Base-by-base conservation (phyloP, 129 eudicot species). In the Tagetes patula region DNA sequence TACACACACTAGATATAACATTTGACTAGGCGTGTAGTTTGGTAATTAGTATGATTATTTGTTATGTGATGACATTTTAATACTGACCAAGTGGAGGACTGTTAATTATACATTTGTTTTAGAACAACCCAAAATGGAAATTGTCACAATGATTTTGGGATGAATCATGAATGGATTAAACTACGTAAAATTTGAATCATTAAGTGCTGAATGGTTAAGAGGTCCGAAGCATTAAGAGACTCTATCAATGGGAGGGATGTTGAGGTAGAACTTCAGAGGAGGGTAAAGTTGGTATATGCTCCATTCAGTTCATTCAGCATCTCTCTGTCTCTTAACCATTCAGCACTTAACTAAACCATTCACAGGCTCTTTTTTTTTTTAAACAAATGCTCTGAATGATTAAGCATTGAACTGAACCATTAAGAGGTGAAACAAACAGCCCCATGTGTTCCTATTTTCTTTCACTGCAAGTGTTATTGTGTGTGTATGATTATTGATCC, bases 401-500 rank as follows among this genome's bases (percentile, higher is more conserved):
- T 20, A 20, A 20, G 27, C 27, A 20, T 20, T 20, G 27, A 20
- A 20, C 0, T 20, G 27, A 20, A 20, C 27, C 27, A 20, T 20
- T 20, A 20, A 20, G 27, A 20, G 27, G 27, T 20, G 27, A 20
- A 20, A 20, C 27, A 20, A 20, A 20, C 27, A 20, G 27, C 27
- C 27, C 4, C 37, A 9, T 14, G 33, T 65, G 43, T 38, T 50
- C 20, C 7, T 33, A 32, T 61, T 36, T 6, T 37, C 38, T 34
- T 74, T 37, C 41, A 6, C 47, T 14, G 6, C 12, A 6, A 14
- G 14, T 69, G 33, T 34, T 10, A 33, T 34, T 14, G 14, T 33
- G 60, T 58, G 49, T 31, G 0, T 53, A 64, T 43, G 60, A 52
- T 53, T 45, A 54, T 72, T 36, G 53, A 81, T 81, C 70, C 43